Evolutionary conservation across 2,329 filamentous ascomycete genomes (phyloP).

Genomic region (Fusarium xylarioides): DNA sequence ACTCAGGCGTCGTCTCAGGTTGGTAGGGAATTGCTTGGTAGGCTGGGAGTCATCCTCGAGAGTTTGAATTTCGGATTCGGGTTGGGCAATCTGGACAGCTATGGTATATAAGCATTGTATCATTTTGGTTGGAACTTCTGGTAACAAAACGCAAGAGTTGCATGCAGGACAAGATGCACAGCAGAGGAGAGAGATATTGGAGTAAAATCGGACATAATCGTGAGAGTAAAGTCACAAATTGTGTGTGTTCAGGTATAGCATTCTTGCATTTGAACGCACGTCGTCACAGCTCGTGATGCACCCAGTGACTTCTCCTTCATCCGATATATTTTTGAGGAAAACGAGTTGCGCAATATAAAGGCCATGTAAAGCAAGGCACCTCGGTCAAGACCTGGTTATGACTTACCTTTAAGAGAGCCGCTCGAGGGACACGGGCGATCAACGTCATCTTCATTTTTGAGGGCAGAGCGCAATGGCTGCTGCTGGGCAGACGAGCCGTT

Average conservation of each 20-base stretch:
- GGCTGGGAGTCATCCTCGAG: constrained; percentile 47
- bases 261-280: neutral
- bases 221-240: neutral
- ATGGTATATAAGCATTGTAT: constrained; percentile 36
- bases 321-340: constrained; percentile 1
- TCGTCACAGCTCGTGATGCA: neutral
- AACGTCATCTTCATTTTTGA: constrained; percentile 56
- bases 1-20: constrained; percentile 47
- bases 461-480: constrained; percentile 52
- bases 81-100: constrained; percentile 69
- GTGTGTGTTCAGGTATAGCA: neutral
- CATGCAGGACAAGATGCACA: neutral
- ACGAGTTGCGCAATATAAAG: neutral
- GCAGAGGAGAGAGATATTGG: neutral
- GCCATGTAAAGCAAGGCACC: neutral
- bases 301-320: neutral
- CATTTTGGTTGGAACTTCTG: neutral
- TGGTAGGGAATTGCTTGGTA: constrained; percentile 46
- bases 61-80: constrained; percentile 46
- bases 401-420: constrained; percentile 57
- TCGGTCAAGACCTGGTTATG: neutral
- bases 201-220: neutral
- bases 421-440: constrained; percentile 50
- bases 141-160: neutral
- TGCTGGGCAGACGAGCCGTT: constrained; percentile 28